A percentile compares a stretch with the other conserved stretches of the same genome.
Evolutionary conservation across 345 rosid species (phyloP).

Genomic region (Schrenkiella parvula): DNA sequence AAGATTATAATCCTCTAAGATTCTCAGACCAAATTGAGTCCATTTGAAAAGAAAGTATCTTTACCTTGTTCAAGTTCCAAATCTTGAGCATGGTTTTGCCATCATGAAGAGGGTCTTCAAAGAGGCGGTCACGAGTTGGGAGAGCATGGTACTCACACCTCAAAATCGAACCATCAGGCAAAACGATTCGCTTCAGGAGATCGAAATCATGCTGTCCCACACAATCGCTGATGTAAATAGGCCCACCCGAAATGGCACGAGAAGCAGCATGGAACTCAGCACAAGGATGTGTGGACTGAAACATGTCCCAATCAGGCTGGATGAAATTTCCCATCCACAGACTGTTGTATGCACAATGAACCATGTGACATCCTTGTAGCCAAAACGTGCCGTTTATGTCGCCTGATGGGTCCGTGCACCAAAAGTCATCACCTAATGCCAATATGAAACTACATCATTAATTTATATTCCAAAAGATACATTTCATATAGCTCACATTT

Average conservation of each 20-base stretch:
- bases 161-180: slow-evolving; percentile 78
- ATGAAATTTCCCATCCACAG: slow-evolving; percentile 99
- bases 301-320: slow-evolving; percentile 99
- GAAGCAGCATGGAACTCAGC: slow-evolving; percentile 98
- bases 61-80: slow-evolving; percentile 95
- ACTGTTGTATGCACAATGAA: slow-evolving; percentile 98
- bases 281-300: slow-evolving; percentile 95
- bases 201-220: slow-evolving; percentile 82
- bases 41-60: not conserved
- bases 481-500: not conserved
- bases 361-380: slow-evolving; percentile 99
- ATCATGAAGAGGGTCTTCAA: slow-evolving; percentile 91
- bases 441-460: not conserved
- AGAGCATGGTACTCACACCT: slow-evolving; percentile 87
- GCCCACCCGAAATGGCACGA: slow-evolving; percentile 92
- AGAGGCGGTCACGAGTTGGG: slow-evolving; percentile 86
- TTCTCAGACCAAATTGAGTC: not conserved
- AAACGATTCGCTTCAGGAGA: slow-evolving; percentile 59
- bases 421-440: slow-evolving; percentile 81
- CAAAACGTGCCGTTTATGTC: slow-evolving; percentile 94
- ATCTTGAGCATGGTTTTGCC: slow-evolving; percentile 99
- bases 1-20: not conserved
- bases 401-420: slow-evolving; percentile 98
- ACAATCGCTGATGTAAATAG: slow-evolving; percentile 74
- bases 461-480: not conserved